Evolutionary conservation across 2,329 filamentous ascomycete genomes (phyloP), one percentile per base, ranked within the genome.

Genomic region (Tolypocladium endophyticum): DNA sequence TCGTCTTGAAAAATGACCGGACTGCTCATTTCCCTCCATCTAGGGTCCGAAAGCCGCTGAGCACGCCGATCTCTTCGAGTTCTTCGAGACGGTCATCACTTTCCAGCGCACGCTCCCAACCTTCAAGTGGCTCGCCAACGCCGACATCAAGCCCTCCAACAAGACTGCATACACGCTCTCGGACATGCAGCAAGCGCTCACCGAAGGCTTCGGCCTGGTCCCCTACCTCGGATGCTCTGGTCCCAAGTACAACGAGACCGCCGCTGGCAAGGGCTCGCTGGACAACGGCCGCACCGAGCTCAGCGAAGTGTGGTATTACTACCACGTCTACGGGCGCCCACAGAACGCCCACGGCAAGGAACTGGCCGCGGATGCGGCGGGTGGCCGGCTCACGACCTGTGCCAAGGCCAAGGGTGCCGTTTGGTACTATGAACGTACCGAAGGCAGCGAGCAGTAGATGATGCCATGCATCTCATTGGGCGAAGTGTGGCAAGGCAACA

Each of bases 281-380:
- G 85, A 88, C 65, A 79, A 74, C 59, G 85, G 86, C 1, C 73
- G 73, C 62, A 87, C 84, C 1, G 75, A 79, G 38, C 64, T 88
- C 55, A 79, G 70, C 61, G 86, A 89, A 76, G 76, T 86, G 16
- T 88, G 85, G 84, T 88, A 88, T 67, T 87, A 87, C 66, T 78
- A 81, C 69, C 80, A 87, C 70, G 81, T 82, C 58, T 78, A 76
- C 59, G 85, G 85, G 4, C 71, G 77, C 20, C 79, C 83, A 8
- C 86, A 87, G 72, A 72, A 77, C 59, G 76, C 74, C 2, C 70
- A 79, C 47, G 77, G 73, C 12, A 66, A 81, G 30, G 75, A 77
- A 6, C 67, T 78, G 12, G 67, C 71, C n/a, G 73, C 74, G 9
- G 71, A 73, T 58, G 74, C 78, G 3, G 78, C 80, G 59, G 81